Percentiles rank a stretch among this genome's conserved stretches.
Conservation (phyloP, 257 asterid species). For the Przewalskia tangutica region DNA sequence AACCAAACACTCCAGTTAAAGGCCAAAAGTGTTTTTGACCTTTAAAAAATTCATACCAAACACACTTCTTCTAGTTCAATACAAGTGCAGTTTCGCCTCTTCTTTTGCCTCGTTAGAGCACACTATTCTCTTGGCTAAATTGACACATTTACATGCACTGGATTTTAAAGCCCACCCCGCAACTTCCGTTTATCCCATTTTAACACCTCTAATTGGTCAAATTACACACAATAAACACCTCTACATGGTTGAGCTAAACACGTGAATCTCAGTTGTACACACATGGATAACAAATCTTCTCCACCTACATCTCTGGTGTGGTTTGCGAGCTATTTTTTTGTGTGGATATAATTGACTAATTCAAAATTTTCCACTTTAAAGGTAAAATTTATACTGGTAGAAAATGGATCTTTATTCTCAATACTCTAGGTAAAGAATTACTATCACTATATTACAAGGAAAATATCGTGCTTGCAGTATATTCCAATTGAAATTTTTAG, state of each 20-base stretch:
- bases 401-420: too few species aligned
- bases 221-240: neutral
- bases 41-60: too few species aligned
- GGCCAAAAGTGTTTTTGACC: too few species aligned
- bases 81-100: neutral
- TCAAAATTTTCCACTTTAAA: too few species aligned
- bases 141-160: neutral
- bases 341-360: too few species aligned
- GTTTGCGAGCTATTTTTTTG: too few species aligned
- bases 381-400: too few species aligned
- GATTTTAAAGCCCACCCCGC: neutral
- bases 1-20: too few species aligned
- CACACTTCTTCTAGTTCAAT: neutral
- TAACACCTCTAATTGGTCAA: neutral
- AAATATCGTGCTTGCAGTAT: neutral
- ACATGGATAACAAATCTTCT: neutral
- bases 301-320: too few species aligned
- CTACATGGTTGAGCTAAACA: neutral
- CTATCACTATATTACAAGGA: too few species aligned
- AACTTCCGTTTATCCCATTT: neutral
- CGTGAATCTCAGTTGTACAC: neutral
- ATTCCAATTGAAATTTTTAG: neutral
- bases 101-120: neutral
- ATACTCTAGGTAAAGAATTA: too few species aligned
- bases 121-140: neutral